Conservation (phyloP, 116 monocot genomes). For the Cymodocea nodosa region DNA sequence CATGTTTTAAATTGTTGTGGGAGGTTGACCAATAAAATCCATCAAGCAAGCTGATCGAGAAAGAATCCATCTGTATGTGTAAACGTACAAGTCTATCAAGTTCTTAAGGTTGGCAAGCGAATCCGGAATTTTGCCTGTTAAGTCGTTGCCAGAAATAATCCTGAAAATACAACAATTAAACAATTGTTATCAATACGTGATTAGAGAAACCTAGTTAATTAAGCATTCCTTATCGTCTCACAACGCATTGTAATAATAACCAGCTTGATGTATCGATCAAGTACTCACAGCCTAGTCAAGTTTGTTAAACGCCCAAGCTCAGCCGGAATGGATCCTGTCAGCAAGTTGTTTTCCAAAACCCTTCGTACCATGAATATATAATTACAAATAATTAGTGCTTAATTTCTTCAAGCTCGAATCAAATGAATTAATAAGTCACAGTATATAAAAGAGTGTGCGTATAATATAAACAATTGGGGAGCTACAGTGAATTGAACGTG, state of each 20-base stretch:
- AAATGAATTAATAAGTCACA: too few species aligned
- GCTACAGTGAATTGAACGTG: constrained; percentile 13
- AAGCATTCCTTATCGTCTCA: too few species aligned
- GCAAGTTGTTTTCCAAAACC: constrained; percentile 11
- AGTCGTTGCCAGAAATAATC: constrained; percentile 19
- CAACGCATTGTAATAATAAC: too few species aligned
- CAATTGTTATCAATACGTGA: neutral
- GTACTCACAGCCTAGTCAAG: constrained; percentile 13
- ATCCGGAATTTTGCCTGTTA: constrained; percentile 40
- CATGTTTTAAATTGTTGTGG: too few species aligned
- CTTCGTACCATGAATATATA: constrained; percentile 2
- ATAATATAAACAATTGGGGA: neutral
- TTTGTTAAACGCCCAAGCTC: neutral
- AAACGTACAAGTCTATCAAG: constrained; percentile 30
- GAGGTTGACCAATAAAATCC: too few species aligned
- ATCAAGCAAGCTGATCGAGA: neutral
- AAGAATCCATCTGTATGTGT: too few species aligned
- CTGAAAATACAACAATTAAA: constrained; percentile 11
- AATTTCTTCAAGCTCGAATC: too few species aligned
- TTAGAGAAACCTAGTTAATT: too few species aligned
- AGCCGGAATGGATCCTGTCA: constrained; percentile 11
- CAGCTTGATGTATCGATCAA: too few species aligned
- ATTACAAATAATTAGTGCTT: too few species aligned
- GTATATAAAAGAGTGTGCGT: too few species aligned
- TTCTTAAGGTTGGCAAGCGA: constrained; percentile 38